Percentiles rank a stretch among this genome's conserved stretches.
Conservation (phyloP, 2,329 filamentous ascomycete genomes). For the Fusarium coicis region DNA sequence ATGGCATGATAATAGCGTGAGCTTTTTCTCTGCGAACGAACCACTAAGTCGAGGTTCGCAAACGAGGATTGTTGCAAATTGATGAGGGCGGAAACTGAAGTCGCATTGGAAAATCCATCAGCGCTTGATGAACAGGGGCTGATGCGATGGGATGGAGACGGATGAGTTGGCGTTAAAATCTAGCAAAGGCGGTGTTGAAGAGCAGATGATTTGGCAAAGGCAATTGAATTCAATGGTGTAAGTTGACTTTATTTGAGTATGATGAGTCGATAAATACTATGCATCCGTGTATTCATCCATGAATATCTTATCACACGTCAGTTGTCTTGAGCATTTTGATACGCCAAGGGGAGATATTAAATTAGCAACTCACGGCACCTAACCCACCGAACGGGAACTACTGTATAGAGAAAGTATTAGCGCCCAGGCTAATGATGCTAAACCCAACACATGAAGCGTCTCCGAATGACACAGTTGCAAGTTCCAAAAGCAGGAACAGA, state of each 20-base stretch:
- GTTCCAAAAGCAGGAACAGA: constrained; percentile 1
- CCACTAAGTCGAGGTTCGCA: not conserved
- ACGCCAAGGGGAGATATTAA: constrained; percentile 11
- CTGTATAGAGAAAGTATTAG: constrained; percentile 1
- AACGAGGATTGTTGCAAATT: constrained; percentile 15
- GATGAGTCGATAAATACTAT: not conserved
- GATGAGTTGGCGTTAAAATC: constrained; percentile 16
- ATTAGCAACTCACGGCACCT: constrained; percentile 12
- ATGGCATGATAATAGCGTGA: constrained; percentile 17
- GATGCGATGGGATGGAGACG: constrained; percentile 30
- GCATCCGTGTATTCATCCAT: not conserved
- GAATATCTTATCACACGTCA: not conserved
- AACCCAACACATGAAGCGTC: constrained; percentile 17
- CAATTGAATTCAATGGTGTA: not conserved
- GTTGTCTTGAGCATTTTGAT: not conserved
- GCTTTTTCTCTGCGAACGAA: constrained; percentile 7
- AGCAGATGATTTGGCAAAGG: constrained; percentile 7
- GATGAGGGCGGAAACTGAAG: constrained; percentile 23
- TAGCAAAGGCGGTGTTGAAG: constrained; percentile 27
- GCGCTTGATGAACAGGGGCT: constrained; percentile 32
- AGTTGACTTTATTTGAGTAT: not conserved
- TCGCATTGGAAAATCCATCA: constrained; percentile 22
- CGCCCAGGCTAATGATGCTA: constrained; percentile 15
- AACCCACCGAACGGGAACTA: constrained; percentile 21
- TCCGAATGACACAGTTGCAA: constrained; percentile 6